A percentile compares a stretch with the other conserved stretches of the same genome.
Conservation (phyloP, 2,329 filamentous ascomycete genomes). For the Stemphylium vesicarium region DNA sequence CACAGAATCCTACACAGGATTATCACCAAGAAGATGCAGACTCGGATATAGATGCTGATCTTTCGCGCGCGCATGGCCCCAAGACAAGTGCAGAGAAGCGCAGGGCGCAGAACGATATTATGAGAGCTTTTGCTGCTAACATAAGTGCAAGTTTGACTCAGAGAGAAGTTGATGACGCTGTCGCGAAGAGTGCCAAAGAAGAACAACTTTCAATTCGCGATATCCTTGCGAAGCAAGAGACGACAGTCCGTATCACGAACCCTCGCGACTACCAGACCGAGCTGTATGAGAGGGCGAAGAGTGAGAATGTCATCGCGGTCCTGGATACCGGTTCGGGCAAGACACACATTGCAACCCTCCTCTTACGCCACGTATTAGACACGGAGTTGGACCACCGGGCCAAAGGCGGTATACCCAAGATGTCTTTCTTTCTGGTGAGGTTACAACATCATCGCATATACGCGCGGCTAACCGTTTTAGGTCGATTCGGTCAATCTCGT, state of each 20-base stretch:
- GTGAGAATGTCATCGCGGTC: slow-evolving; percentile 88
- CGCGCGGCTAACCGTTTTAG: slow-evolving; percentile 45
- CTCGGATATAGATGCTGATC: slow-evolving; percentile 35
- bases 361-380: slow-evolving; percentile 78
- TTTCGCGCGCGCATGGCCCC: slow-evolving; percentile 26
- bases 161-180: slow-evolving; percentile 47
- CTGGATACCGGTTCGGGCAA: slow-evolving; percentile 96
- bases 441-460: too few species aligned
- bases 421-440: slow-evolving; percentile 82
- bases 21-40: slow-evolving; percentile 22
- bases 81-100: slow-evolving; percentile 47
- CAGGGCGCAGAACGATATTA: slow-evolving; percentile 51
- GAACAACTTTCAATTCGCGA: slow-evolving; percentile 60
- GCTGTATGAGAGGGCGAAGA: slow-evolving; percentile 85
- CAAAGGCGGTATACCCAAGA: slow-evolving; percentile 64
- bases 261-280: slow-evolving; percentile 92
- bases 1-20: background rate
- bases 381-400: slow-evolving; percentile 76
- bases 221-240: slow-evolving; percentile 60
- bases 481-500: slow-evolving; percentile 89
- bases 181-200: slow-evolving; percentile 48
- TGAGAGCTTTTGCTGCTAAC: slow-evolving; percentile 52
- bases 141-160: slow-evolving; percentile 53
- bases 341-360: slow-evolving; percentile 89
- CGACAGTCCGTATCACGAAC: slow-evolving; percentile 69